Base-by-base conservation (phyloP, 2,329 filamentous ascomycete genomes). In the Orbilia quercus region DNA sequence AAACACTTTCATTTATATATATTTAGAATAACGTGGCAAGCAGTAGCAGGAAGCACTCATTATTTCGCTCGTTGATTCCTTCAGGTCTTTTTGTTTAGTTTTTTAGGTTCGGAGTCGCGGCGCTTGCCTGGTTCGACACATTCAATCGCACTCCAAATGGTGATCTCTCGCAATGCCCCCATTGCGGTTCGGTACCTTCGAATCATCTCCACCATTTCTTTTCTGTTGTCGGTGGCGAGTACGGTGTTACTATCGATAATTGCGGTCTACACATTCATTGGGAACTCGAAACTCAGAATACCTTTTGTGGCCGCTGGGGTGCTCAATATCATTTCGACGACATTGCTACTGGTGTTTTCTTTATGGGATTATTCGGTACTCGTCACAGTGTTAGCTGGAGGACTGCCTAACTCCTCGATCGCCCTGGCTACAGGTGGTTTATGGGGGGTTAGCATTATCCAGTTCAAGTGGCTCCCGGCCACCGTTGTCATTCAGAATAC, bases 111-210 rank as follows among this genome's bases (percentile, higher is more conserved):
- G n/a, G 38, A 48, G 47, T 53, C n/a, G 58, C 42, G 58, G 47
- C 67, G 53, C 45, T 60, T 20, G 40, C 54, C 38, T 62, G 34
- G 42, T 50, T 60, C 54, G 25, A 59, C 40, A 57, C 40, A 55
- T 38, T 40, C 18, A 62, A 31, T 47, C 42, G 20, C 34, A 60
- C 31, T 57, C 51, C 69, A 66, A 65, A 73, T 73, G 69, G 47
- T 66, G 69, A 66, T 66, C 69, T 65, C 54, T 60, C 54, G 55
- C 53, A 54, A 60, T 66, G 54, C 60, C 20, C 69, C 69, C 48
- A 66, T 73, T 38, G 53, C 69, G 40, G 50, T 66, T 60, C 69
- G 60, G 50, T 73, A 73, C 48, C 51, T 73, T 42, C 69, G 69
- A 50, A 40, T 73, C 18, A 57, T 73, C 50, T 66, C 69, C 20